A percentile compares a stretch with the other conserved stretches of the same genome.
Conservation (phyloP, 2,329 filamentous ascomycete genomes). For the Dothistroma pini region DNA sequence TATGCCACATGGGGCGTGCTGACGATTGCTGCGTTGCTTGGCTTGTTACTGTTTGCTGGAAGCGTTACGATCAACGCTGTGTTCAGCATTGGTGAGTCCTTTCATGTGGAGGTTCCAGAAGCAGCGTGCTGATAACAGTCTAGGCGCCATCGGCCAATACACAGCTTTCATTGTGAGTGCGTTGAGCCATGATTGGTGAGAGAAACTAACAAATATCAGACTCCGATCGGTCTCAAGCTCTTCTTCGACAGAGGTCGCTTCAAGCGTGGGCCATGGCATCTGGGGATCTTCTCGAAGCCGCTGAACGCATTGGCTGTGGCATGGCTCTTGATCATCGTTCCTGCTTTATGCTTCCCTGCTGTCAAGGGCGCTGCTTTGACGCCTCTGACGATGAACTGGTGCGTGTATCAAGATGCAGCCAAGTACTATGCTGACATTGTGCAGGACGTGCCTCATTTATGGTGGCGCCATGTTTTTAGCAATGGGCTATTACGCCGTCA, state of each 20-base stretch:
- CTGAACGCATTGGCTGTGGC: conserved; percentile 29
- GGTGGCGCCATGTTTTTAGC: conserved; percentile 33
- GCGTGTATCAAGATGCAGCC: not conserved
- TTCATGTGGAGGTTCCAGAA: not conserved
- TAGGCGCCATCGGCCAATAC: conserved; percentile 18
- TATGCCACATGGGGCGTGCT: conserved; percentile 33
- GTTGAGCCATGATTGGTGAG: not conserved
- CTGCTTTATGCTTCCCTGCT: conserved; percentile 33
- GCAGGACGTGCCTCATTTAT: conserved; percentile 30
- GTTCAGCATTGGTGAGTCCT: conserved; percentile 29
- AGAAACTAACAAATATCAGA: not conserved
- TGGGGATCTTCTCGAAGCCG: conserved; percentile 31
- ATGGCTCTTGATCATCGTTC: conserved; percentile 33
- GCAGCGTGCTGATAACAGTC: not conserved
- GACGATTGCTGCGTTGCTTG: conserved; percentile 26
- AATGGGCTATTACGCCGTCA: conserved; percentile 30
- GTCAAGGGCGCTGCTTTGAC: conserved; percentile 30
- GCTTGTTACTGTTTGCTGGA: conserved; percentile 30
- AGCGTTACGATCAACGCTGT: conserved; percentile 33
- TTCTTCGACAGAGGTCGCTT: conserved; percentile 29
- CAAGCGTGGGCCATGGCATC: conserved; percentile 33
- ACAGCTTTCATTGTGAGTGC: conserved; percentile 24
- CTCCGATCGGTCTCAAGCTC: conserved; percentile 30
- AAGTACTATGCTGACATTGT: not conserved
- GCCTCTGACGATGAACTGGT: conserved; percentile 34